Evolutionary conservation across 2,329 filamentous ascomycete genomes (phyloP).

Genomic region (Dendrostoma leiphaemia): DNA sequence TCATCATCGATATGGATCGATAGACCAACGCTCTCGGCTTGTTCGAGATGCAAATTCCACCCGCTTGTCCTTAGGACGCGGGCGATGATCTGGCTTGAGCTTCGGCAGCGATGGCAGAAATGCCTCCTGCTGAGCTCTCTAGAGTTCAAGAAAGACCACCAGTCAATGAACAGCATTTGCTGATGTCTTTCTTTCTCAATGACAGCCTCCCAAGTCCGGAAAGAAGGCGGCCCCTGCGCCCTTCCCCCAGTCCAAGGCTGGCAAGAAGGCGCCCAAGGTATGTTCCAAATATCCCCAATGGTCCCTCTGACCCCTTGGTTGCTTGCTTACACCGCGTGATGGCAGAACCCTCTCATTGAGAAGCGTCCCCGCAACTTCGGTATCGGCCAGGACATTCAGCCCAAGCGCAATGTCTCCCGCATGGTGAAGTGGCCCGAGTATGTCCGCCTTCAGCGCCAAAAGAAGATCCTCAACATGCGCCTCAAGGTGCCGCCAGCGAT

Average conservation of each 20-base stretch:
- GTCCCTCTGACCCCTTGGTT: not conserved
- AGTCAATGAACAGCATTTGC: constrained; percentile 75
- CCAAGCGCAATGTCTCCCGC: constrained; percentile 88
- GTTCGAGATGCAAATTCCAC: constrained; percentile 38
- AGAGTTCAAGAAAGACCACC: constrained; percentile 86
- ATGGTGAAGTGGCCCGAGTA: constrained; percentile 99
- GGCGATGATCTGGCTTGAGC: constrained; percentile 69
- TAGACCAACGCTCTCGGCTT: constrained; percentile 27
- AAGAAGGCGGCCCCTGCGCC: constrained; percentile 98
- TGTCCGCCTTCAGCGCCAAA: constrained; percentile 92
- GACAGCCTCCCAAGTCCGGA: constrained; percentile 97
- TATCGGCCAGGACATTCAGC: constrained; percentile 98
- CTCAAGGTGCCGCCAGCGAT: constrained; percentile 98
- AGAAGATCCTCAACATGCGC: constrained; percentile 95
- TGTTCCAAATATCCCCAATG: constrained; percentile 35
- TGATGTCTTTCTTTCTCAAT: constrained; percentile 99
- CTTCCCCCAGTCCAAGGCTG: constrained; percentile 91
- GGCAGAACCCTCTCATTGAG: constrained; percentile 97
- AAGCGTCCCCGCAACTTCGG: constrained; percentile 96
- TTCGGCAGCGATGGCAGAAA: constrained; percentile 50
- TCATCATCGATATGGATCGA: constrained; percentile 12
- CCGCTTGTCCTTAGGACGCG: constrained; percentile 38
- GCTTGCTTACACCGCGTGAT: constrained; percentile 20
- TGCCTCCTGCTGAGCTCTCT: constrained; percentile 66
- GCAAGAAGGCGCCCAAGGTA: constrained; percentile 97